phyloP scores from a whole-genome alignment of 1,284 basidiomycete species.

The Sanghuangporus sanghuang region DNA sequence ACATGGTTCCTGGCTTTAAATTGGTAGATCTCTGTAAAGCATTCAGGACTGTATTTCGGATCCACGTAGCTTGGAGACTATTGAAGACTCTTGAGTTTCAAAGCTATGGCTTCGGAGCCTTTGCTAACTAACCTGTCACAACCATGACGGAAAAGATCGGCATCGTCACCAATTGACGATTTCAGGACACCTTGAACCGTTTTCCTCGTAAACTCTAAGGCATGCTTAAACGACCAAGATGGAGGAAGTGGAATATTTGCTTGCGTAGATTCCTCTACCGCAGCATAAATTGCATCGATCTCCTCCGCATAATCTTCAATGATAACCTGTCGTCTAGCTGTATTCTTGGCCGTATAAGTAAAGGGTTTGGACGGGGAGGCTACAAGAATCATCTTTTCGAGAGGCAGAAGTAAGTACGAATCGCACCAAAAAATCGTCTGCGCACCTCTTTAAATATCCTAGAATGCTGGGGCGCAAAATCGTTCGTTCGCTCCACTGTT shows the following conservation, averaged over 20 bases:
- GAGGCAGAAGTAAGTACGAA: background rate
- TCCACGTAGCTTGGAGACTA: conserved; percentile 37
- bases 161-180: conserved; percentile 12
- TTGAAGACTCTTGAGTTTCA: background rate
- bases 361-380: conserved; percentile 14
- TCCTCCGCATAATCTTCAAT: conserved; percentile 28
- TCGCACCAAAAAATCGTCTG: background rate
- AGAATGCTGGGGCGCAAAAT: conserved; percentile 26
- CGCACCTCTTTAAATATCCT: conserved; percentile 25
- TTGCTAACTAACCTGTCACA: conserved; percentile 19
- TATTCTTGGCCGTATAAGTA: conserved; percentile 32
- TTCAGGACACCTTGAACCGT: conserved; percentile 14
- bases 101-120: background rate
- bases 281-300: conserved; percentile 27
- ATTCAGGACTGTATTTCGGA: conserved; percentile 33
- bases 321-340: conserved; percentile 25
- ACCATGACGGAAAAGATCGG: conserved; percentile 20
- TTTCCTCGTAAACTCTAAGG: conserved; percentile 13
- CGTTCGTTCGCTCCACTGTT: conserved; percentile 24
- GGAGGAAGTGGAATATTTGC: conserved; percentile 12
- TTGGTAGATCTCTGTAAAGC: conserved; percentile 28
- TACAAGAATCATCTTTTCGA: conserved; percentile 14
- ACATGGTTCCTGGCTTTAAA: conserved; percentile 21
- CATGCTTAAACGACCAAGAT: conserved; percentile 2
- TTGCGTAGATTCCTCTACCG: conserved; percentile 18